phyloP scores from a whole-genome alignment of 495 filamentous ascomycete species.

The Talaromyces ruber region DNA sequence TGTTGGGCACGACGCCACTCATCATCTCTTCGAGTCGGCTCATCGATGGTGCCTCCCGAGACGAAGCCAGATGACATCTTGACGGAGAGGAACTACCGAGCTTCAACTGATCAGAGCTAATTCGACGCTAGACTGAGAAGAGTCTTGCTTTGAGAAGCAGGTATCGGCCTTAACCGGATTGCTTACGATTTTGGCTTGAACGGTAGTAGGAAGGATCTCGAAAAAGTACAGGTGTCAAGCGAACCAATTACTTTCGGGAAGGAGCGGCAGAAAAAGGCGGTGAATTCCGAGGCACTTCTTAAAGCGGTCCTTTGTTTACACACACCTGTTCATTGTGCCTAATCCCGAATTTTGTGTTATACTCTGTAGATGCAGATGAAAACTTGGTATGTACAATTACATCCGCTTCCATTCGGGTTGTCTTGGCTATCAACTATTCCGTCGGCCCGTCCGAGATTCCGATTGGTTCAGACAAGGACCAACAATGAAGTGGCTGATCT shows the following conservation, averaged over 20 bases:
- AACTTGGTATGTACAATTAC: no score
- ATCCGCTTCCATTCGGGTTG: background rate
- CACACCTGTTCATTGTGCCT: no score
- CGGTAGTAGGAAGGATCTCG: background rate
- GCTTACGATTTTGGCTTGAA: background rate
- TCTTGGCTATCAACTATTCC: background rate
- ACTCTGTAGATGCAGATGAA: no score
- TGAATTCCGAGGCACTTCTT: no score
- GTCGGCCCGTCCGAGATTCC: background rate
- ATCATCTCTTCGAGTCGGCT: slow-evolving; percentile 51
- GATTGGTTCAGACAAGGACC: no score
- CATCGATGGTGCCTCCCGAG: slow-evolving; percentile 69
- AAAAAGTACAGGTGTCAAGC: background rate
- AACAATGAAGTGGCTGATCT: no score
- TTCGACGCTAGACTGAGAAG: background rate
- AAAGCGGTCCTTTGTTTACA: background rate
- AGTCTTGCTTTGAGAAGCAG: background rate
- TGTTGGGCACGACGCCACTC: slow-evolving; percentile 71
- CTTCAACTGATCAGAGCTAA: background rate
- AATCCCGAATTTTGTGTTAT: no score
- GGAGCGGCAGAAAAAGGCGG: background rate
- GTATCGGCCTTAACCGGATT: background rate
- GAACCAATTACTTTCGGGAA: background rate
- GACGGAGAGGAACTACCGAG: background rate
- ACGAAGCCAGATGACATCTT: slow-evolving; percentile 83